Conservation (phyloP, 2,329 filamentous ascomycete species). For the Neofusicoccum parvum region DNA sequence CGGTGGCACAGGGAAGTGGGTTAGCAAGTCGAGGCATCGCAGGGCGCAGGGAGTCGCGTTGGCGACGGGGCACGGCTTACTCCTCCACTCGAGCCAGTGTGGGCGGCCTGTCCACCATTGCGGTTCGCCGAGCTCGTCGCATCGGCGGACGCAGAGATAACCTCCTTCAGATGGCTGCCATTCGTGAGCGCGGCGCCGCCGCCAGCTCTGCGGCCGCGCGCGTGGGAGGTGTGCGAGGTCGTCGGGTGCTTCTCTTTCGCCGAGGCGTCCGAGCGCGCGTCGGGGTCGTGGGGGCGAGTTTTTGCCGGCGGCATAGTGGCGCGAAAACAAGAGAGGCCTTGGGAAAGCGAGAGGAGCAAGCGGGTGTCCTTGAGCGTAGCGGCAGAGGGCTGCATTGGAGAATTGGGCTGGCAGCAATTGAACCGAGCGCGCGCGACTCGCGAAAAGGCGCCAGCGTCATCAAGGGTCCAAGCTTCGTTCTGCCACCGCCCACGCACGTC, state of each 20-base stretch:
- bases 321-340: too few relatives aligned
- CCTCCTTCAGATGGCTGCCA: conserved; percentile 41
- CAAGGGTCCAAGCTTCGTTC: not conserved
- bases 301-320: conserved; percentile 39
- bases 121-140: conserved; percentile 37
- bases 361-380: not conserved
- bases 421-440: not conserved
- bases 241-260: conserved; percentile 48
- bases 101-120: conserved; percentile 27
- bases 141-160: conserved; percentile 35
- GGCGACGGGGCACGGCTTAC: conserved; percentile 1
- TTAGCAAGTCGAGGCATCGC: not conserved
- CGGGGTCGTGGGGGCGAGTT: conserved; percentile 39
- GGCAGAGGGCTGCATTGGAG: conserved; percentile 13
- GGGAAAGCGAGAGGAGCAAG: not conserved
- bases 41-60: not conserved
- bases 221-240: conserved; percentile 38
- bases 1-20: not conserved
- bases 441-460: conserved; percentile 2
- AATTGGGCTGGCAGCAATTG: conserved; percentile 16
- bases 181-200: conserved; percentile 29
- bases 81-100: conserved; percentile 14
- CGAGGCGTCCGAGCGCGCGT: conserved; percentile 35
- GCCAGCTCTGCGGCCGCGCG: conserved; percentile 42
- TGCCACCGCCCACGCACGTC: not conserved